Conservation (phyloP, 768 basidiomycete species). For the Suillus hirtellus region DNA sequence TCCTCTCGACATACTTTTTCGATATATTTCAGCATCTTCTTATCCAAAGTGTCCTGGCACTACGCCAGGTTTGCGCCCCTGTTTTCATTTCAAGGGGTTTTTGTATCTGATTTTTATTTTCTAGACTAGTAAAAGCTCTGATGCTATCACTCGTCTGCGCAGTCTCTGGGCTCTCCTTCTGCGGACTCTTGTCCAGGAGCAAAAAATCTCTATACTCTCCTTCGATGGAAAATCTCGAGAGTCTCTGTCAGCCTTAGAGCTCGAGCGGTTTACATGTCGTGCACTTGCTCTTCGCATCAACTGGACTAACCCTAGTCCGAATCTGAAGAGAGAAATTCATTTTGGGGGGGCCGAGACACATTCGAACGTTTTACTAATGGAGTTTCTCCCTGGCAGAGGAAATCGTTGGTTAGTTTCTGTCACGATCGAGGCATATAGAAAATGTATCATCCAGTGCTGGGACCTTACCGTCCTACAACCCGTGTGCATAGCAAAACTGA, state of each 20-base stretch:
- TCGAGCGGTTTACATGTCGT: conserved; percentile 43
- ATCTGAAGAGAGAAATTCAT: conserved; percentile 27
- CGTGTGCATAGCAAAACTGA: conserved; percentile 43
- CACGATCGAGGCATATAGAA: conserved; percentile 25
- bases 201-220: conserved; percentile 49
- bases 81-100: neutral
- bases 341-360: conserved; percentile 24
- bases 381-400: conserved; percentile 47
- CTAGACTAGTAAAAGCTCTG: conserved; percentile 50
- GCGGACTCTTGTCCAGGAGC: conserved; percentile 39
- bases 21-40: conserved; percentile 43
- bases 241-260: conserved; percentile 38
- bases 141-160: conserved; percentile 44
- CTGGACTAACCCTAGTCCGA: conserved; percentile 49
- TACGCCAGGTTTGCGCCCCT: conserved; percentile 45
- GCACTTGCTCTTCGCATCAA: conserved; percentile 46
- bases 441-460: conserved; percentile 56
- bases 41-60: conserved; percentile 40
- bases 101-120: neutral
- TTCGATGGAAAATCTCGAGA: conserved; percentile 33
- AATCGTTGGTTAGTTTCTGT: conserved; percentile 51
- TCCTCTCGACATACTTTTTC: conserved; percentile 50
- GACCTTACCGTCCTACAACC: conserved; percentile 40
- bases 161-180: conserved; percentile 53
- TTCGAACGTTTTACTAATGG: conserved; percentile 47